Evolutionary conservation across 768 basidiomycete genomes (phyloP).

Genomic region (Mycena venus): DNA sequence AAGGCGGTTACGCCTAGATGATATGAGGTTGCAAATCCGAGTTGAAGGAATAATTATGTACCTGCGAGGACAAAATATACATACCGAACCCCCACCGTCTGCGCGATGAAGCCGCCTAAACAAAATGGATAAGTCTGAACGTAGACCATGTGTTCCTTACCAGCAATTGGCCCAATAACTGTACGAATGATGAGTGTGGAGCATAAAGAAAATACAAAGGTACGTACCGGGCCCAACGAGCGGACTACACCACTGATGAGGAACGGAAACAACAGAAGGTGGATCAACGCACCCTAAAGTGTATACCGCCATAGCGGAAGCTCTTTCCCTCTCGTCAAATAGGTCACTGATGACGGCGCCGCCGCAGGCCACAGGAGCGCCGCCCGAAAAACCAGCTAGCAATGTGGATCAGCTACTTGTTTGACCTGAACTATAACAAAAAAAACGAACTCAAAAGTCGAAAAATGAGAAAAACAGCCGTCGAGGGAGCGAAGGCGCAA

Average conservation of each 20-base stretch:
- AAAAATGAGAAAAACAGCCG: constrained; percentile 69
- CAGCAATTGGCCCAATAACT: constrained; percentile 75
- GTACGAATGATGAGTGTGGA: constrained; percentile 17
- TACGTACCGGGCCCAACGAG: constrained; percentile 59
- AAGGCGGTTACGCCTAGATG: constrained; percentile 55
- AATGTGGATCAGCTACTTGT: neutral
- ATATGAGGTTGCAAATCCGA: neutral
- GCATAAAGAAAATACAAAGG: neutral
- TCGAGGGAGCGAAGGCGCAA: constrained; percentile 76
- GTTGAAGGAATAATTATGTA: constrained; percentile 33
- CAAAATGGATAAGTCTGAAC: neutral
- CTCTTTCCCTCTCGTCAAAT: constrained; percentile 70
- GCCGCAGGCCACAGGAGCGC: constrained; percentile 74
- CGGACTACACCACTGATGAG: constrained; percentile 43
- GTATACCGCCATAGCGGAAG: constrained; percentile 79
- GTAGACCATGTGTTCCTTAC: neutral
- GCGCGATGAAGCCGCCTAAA: constrained; percentile 64
- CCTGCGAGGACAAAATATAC: constrained; percentile 67
- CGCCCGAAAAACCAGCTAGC: constrained; percentile 73
- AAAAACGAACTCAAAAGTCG: constrained; percentile 78
- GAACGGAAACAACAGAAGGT: neutral
- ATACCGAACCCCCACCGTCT: constrained; percentile 71
- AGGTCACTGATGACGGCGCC: constrained; percentile 77
- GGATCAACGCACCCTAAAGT: constrained; percentile 54
- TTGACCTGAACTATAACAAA: neutral